Percentiles rank a stretch among this genome's conserved stretches.
phyloP scores from a whole-genome alignment of 2,329 filamentous ascomycete genomes.

The Epichloe coenophiala region DNA sequence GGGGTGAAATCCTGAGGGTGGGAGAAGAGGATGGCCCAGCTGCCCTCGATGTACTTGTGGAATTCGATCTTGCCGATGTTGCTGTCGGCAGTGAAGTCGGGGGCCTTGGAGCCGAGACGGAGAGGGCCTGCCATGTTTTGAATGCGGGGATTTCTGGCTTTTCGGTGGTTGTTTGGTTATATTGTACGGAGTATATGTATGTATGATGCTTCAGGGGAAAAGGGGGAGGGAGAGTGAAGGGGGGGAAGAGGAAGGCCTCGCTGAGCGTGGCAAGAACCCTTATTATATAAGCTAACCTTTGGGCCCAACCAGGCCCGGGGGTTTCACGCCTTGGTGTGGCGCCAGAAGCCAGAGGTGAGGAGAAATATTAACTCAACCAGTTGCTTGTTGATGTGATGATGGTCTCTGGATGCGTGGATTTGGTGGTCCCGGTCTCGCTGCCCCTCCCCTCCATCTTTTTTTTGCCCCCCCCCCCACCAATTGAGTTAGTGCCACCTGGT shows the following conservation, averaged over 20 bases:
- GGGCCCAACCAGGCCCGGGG: too few relatives aligned
- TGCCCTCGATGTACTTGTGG: slow-evolving; percentile 67
- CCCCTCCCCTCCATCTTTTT: too few relatives aligned
- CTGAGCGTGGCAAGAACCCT: neutral
- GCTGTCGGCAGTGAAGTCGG: slow-evolving; percentile 75
- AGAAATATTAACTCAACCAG: too few relatives aligned
- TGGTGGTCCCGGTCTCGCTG: too few relatives aligned
- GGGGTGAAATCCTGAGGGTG: slow-evolving; percentile 88
- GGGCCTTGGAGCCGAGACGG: slow-evolving; percentile 53
- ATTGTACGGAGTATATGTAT: too few relatives aligned
- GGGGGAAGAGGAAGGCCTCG: neutral
- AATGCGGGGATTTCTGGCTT: neutral
- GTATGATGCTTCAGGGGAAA: neutral
- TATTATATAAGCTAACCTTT: neutral
- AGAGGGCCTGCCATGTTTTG: slow-evolving; percentile 27
- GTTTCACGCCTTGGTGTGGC: too few relatives aligned
- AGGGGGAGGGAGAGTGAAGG: neutral
- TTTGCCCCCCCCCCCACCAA: too few relatives aligned
- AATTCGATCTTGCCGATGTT: slow-evolving; percentile 69
- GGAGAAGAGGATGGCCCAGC: slow-evolving; percentile 73
- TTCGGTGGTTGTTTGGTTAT: neutral
- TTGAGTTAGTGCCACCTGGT: too few relatives aligned
- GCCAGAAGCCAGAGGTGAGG: too few relatives aligned
- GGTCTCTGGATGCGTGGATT: too few relatives aligned
- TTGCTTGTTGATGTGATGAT: too few relatives aligned